Percentiles rank a stretch among this genome's conserved stretches.
Evolutionary conservation across 2,329 filamentous ascomycete genomes (phyloP).

Genomic region (Talaromyces sp.): DNA sequence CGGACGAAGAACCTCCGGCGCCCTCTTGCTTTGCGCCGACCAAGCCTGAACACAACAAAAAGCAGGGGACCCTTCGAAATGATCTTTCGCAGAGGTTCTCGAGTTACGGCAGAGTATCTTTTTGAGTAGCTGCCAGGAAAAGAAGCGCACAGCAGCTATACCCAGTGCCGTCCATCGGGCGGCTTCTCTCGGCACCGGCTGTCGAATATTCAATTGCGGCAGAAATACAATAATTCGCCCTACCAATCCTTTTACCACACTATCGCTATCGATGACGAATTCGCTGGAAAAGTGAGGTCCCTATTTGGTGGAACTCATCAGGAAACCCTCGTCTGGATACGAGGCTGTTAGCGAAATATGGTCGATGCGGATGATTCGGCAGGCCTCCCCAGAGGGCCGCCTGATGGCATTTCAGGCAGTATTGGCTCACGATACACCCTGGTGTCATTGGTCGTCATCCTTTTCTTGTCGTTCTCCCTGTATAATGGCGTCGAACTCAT

Average conservation of each 20-base stretch:
- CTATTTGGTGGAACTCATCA: neutral
- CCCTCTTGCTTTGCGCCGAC: neutral
- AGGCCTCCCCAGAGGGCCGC: neutral
- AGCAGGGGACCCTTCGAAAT: neutral
- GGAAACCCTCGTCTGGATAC: neutral
- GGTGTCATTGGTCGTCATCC: slow-evolving; percentile 5
- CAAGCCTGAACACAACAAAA: neutral
- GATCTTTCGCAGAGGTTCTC: neutral
- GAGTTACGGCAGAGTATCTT: neutral
- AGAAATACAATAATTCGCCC: neutral
- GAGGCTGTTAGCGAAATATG: neutral
- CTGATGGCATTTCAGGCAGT: slow-evolving; percentile 9
- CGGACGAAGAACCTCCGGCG: neutral
- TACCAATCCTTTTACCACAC: neutral
- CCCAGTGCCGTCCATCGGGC: neutral
- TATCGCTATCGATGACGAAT: neutral
- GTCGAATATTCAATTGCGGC: neutral
- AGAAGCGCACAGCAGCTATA: neutral
- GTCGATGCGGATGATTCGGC: neutral
- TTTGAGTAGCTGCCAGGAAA: neutral
- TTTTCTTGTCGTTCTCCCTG: slow-evolving; percentile 35
- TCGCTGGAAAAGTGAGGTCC: neutral
- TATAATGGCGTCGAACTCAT: slow-evolving; percentile 46
- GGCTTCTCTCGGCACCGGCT: neutral
- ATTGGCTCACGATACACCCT: neutral